A percentile compares a stretch with the other conserved stretches of the same genome.
Evolutionary conservation across 1,284 basidiomycete genomes (phyloP).

Genomic region (Coriolopsis trogii): DNA sequence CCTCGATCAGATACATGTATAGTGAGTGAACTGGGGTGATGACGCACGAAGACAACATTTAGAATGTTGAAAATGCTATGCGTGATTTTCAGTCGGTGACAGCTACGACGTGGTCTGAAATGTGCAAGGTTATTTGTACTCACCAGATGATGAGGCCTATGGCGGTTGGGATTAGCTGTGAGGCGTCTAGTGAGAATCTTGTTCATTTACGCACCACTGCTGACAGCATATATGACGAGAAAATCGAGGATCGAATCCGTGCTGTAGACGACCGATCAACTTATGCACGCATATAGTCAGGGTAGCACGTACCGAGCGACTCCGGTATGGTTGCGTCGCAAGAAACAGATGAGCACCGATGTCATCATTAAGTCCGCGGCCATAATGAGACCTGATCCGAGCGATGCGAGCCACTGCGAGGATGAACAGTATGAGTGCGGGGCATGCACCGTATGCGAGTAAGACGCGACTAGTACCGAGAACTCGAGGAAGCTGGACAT

Average conservation of each 20-base stretch:
- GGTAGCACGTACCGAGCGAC: background rate
- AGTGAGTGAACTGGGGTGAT: background rate
- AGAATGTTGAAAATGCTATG: constrained; percentile 10
- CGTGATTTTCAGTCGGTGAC: background rate
- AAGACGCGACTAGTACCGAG: constrained; percentile 6
- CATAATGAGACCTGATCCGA: constrained; percentile 1
- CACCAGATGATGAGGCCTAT: constrained; percentile 11
- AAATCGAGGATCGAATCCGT: constrained; percentile 9
- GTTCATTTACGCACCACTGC: background rate
- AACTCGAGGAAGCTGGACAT: constrained; percentile 2
- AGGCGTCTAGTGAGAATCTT: background rate
- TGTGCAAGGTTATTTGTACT: too few species aligned
- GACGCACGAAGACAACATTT: constrained; percentile 9
- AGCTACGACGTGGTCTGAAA: background rate
- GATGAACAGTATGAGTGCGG: background rate
- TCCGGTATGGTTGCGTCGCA: constrained; percentile 4
- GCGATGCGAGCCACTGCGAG: constrained; percentile 5
- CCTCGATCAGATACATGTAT: background rate
- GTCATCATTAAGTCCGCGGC: constrained; percentile 5
- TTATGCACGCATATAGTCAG: background rate
- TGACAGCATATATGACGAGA: constrained; percentile 4
- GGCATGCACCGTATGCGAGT: too few species aligned
- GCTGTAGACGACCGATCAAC: background rate
- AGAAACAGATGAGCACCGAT: constrained; percentile 2
- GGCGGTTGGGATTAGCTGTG: background rate